A percentile compares a stretch with the other conserved stretches of the same genome.
phyloP scores from a whole-genome alignment of 805 yeast species.

The Cyberlindnera saturnus region DNA sequence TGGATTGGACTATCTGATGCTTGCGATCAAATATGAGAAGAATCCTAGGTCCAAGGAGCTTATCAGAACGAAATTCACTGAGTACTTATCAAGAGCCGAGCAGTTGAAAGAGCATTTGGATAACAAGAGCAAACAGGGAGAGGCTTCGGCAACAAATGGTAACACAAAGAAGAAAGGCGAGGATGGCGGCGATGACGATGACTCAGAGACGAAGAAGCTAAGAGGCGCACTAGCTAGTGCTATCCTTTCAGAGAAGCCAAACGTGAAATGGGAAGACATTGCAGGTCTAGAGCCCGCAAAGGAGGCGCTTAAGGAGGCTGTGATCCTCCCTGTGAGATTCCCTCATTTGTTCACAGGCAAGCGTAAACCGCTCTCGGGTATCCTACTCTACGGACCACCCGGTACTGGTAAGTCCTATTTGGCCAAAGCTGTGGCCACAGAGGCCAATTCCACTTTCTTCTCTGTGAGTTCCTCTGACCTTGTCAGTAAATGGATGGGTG shows the following conservation, averaged over 20 bases:
- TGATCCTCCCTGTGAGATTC: constrained; percentile 89
- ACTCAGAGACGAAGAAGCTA: constrained; percentile 80
- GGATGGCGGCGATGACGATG: constrained; percentile 63
- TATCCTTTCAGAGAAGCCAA: constrained; percentile 84
- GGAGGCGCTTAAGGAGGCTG: constrained; percentile 96
- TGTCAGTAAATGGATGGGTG: constrained; percentile 99
- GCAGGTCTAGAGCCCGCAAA: constrained; percentile 96
- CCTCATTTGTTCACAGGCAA: constrained; percentile 95
- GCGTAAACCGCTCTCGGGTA: constrained; percentile 89
- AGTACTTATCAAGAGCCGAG: constrained; percentile 89
- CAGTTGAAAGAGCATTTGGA: constrained; percentile 86
- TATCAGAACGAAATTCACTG: constrained; percentile 83
- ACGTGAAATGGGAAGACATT: constrained; percentile 90
- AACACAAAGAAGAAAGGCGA: constrained; percentile 44
- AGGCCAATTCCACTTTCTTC: constrained; percentile 94
- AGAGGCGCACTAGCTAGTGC: constrained; percentile 91
- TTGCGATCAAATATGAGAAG: constrained; percentile 92
- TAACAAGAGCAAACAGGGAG: constrained; percentile 41
- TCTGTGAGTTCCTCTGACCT: constrained; percentile 94
- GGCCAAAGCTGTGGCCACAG: constrained; percentile 98
- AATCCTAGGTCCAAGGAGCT: constrained; percentile 85
- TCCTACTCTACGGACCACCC: constrained; percentile 85
- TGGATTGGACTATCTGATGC: constrained; percentile 91
- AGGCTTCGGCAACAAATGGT: constrained; percentile 36
- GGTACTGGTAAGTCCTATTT: constrained; percentile 97